Evolutionary conservation across 225 moss, liverwort and hornwort species (phyloP).

Genomic region (Bryoerythrophyllum caledonicum): DNA sequence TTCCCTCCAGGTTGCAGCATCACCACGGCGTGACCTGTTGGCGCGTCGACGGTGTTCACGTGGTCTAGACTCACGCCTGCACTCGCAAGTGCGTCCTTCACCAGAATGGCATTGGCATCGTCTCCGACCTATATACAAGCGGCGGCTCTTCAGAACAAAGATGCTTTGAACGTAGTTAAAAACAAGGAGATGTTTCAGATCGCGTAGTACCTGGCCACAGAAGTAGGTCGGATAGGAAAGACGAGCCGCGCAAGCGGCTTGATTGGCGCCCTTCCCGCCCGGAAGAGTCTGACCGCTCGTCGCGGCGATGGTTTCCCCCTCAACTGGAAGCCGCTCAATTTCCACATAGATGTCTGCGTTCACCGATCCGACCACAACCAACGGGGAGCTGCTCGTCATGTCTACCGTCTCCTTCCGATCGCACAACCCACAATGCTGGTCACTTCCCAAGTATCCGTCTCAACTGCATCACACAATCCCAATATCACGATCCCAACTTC

Average conservation of each 20-base stretch:
- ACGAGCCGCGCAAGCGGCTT: conserved; percentile 65
- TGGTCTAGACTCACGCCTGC: conserved; percentile 62
- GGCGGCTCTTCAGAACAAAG: conserved; percentile 5
- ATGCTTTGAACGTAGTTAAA: neutral
- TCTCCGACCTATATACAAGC: conserved; percentile 51
- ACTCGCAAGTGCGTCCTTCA: conserved; percentile 55
- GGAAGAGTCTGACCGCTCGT: conserved; percentile 54
- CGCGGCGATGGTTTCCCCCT: conserved; percentile 58
- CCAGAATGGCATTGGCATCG: conserved; percentile 55
- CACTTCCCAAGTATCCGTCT: too few relatives aligned
- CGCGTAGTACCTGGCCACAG: conserved; percentile 54
- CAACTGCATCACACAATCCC: too few relatives aligned
- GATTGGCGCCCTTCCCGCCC: conserved; percentile 66
- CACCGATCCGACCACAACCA: conserved; percentile 62
- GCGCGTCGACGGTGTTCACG: conserved; percentile 47
- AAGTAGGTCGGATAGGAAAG: conserved; percentile 61
- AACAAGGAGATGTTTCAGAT: neutral
- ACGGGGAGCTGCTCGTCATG: too few relatives aligned
- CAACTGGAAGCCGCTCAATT: conserved; percentile 46
- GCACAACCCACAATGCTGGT: too few relatives aligned
- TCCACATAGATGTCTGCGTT: conserved; percentile 65
- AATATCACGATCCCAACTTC: too few relatives aligned
- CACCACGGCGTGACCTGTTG: conserved; percentile 68
- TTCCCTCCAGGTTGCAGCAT: conserved; percentile 70
- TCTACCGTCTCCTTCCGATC: too few relatives aligned